Percentiles rank a stretch among this genome's conserved stretches.
Conservation (phyloP, 139 green algal species). For the Picochlorum sp. region DNA sequence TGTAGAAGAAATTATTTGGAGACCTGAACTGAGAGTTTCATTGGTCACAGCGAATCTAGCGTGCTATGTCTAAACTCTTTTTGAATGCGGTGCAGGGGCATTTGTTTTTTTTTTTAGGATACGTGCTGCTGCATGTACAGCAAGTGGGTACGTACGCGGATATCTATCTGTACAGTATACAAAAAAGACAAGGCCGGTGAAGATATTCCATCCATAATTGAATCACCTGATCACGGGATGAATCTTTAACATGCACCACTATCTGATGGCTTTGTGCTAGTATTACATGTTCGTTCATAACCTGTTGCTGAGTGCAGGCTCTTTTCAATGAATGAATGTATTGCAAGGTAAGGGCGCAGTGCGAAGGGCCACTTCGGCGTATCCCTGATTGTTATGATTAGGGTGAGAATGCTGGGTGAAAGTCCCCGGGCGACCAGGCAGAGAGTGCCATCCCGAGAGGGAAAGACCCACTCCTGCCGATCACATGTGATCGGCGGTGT, state of each 20-base stretch:
- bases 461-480: constrained; percentile 60
- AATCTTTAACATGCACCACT: constrained; percentile 66
- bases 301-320: not conserved
- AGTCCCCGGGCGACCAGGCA: constrained; percentile 93
- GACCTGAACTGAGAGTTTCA: constrained; percentile 39
- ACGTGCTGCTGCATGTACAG: not conserved
- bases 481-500: constrained; percentile 24
- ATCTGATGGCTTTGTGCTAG: constrained; percentile 44
- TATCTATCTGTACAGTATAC: too few species aligned
- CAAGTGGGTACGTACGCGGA: not conserved
- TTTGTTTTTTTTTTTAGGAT: not conserved
- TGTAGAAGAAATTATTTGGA: constrained; percentile 31
- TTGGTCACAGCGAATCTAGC: too few species aligned
- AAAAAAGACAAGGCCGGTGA: constrained; percentile 7
- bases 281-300: not conserved
- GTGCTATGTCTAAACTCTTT: not conserved
- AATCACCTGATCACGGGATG: constrained; percentile 25
- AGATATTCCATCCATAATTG: constrained; percentile 22
- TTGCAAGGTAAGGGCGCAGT: constrained; percentile 51
- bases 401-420: constrained; percentile 74
- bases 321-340: not conserved
- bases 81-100: not conserved
- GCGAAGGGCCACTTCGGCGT: constrained; percentile 71
- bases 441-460: constrained; percentile 88
- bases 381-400: not conserved